These are phyloP conservation scores for Chaetomiaceae sp. DNA, from an alignment of 2,329 filamentous ascomycete species.

Conservation along the genomic window DNA sequence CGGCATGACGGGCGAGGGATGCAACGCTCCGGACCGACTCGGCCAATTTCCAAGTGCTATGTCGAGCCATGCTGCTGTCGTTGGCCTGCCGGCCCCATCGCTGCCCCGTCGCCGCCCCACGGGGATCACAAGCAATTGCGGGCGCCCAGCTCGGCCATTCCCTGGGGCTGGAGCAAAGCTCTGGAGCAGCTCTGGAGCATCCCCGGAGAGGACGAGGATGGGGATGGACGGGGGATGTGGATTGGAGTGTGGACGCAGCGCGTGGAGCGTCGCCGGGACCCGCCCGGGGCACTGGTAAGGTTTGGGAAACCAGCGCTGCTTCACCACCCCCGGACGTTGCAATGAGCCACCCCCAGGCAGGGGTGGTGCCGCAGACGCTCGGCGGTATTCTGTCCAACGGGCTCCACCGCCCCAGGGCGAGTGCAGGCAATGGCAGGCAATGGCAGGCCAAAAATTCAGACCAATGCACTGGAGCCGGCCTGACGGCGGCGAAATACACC, in stretches of 20 bases:
- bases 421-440: background rate
- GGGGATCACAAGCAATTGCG: background rate
- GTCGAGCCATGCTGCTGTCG: slow-evolving; percentile 3
- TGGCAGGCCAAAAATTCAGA: slow-evolving; percentile 10
- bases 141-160: background rate
- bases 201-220: background rate
- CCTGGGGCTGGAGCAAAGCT: slow-evolving; percentile 7
- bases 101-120: background rate
- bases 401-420: slow-evolving; percentile 3
- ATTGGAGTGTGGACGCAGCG: background rate
- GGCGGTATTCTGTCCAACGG: slow-evolving; percentile 24
- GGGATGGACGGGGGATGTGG: background rate
- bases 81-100: slow-evolving; percentile 7
- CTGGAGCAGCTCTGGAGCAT: too few relatives aligned
- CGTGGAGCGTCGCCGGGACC: slow-evolving; percentile 1
- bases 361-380: slow-evolving; percentile 21
- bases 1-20: slow-evolving; percentile 15
- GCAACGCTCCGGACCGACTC: slow-evolving; percentile 26
- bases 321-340: slow-evolving; percentile 11
- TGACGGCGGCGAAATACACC: slow-evolving; percentile 28
- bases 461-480: slow-evolving; percentile 26
- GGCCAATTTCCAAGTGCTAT: slow-evolving; percentile 22
- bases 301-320: too few relatives aligned
- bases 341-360: slow-evolving; percentile 11
- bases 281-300: background rate